A percentile compares a stretch with the other conserved stretches of the same genome.
phyloP scores from a whole-genome alignment of 371 early-diverging fungal genomes.

The Dichotomocladium elegans region DNA sequence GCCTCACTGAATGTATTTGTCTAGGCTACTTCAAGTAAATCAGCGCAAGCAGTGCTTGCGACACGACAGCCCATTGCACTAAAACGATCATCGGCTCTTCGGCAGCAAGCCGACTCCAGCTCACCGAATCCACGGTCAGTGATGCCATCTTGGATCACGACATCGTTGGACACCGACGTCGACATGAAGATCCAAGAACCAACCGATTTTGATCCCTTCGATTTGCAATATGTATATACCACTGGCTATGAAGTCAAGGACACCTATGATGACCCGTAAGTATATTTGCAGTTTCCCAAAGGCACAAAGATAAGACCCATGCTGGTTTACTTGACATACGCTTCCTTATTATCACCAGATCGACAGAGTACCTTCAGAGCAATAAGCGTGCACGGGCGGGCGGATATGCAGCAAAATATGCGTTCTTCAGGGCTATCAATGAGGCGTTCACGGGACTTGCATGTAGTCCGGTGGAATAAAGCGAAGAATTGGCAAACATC shows the following conservation, averaged over 20 bases:
- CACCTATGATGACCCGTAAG: slow-evolving; percentile 54
- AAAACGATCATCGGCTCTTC: slow-evolving; percentile 38
- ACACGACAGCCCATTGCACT: slow-evolving; percentile 36
- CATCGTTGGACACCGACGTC: slow-evolving; percentile 38
- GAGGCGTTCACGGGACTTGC: slow-evolving; percentile 52
- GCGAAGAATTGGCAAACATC: too few relatives aligned
- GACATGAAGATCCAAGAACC: slow-evolving; percentile 44
- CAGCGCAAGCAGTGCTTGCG: slow-evolving; percentile 45
- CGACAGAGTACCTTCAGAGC: slow-evolving; percentile 37
- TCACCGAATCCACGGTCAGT: slow-evolving; percentile 16
- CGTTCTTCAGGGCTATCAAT: slow-evolving; percentile 51
- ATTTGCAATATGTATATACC: slow-evolving; percentile 48
- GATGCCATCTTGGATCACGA: slow-evolving; percentile 41
- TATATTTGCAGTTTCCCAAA: too few relatives aligned
- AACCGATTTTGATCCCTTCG: slow-evolving; percentile 48
- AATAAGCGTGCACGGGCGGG: slow-evolving; percentile 49
- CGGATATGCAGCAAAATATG: slow-evolving; percentile 52
- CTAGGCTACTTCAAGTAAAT: slow-evolving; percentile 47
- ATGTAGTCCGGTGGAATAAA: slow-evolving; percentile 20
- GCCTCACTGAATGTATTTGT: background rate
- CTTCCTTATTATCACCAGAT: slow-evolving; percentile 12
- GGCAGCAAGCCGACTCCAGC: slow-evolving; percentile 18
- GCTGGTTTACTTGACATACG: background rate
- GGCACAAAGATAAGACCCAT: background rate
- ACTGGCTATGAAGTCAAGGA: slow-evolving; percentile 34